phyloP scores from a whole-genome alignment of 2,329 filamentous ascomycete genomes.

The Ceratocystis huliohia region DNA sequence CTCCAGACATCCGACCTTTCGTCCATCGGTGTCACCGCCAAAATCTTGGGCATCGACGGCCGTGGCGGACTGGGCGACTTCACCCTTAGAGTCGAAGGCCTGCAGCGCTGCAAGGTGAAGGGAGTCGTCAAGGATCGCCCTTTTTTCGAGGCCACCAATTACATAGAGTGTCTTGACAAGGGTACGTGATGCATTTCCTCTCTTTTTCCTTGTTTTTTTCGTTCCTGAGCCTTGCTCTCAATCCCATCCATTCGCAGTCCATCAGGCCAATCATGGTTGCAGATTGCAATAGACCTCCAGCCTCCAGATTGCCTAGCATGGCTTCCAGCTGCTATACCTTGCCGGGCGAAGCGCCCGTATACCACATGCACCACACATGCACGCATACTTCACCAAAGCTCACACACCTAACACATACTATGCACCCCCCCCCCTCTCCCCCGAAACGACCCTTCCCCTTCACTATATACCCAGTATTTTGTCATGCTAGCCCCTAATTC shows the following conservation, averaged over 20 bases:
- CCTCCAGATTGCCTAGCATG: not conserved
- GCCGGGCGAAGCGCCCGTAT: not conserved
- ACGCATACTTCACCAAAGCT: not conserved
- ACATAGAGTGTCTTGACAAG: conserved; percentile 53
- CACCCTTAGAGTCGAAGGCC: conserved; percentile 73
- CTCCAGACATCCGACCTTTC: conserved; percentile 63
- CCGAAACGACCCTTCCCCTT: conserved; percentile 1
- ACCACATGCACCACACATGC: not conserved
- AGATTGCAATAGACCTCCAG: conserved; percentile 6
- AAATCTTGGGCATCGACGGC: conserved; percentile 64
- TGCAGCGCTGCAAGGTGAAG: conserved; percentile 62
- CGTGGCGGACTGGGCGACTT: conserved; percentile 58
- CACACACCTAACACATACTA: not conserved
- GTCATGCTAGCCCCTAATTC: conserved; percentile 15
- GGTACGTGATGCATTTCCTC: conserved; percentile 33
- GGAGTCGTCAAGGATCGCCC: conserved; percentile 64
- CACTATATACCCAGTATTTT: conserved; percentile 1
- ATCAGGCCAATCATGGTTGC: conserved; percentile 2
- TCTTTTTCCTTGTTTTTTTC: conserved; percentile 11
- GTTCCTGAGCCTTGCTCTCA: conserved; percentile 13
- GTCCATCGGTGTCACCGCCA: conserved; percentile 67
- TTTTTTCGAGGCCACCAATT: conserved; percentile 72
- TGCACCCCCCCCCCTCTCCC: not conserved
- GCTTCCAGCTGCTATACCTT: conserved; percentile 7
- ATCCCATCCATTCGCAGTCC: conserved; percentile 25